These are phyloP conservation scores for Lactarius quietus DNA, from an alignment of 768 basidiomycete genomes.

Conservation along the genomic window DNA sequence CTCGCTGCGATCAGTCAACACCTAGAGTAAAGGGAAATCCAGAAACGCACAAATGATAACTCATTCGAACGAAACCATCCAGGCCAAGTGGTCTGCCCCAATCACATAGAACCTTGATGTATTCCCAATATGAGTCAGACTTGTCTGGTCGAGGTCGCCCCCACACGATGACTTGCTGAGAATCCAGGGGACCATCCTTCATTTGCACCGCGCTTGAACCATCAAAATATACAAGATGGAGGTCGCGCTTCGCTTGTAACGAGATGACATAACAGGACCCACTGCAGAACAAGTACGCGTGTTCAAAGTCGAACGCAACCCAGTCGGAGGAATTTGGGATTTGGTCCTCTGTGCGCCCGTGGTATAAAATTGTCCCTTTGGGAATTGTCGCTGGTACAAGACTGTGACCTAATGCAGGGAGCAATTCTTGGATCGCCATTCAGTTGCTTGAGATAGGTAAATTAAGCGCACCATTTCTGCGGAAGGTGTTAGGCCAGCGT, in stretches of 20 bases:
- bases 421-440: too few relatives aligned
- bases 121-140: conserved; percentile 26
- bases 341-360: conserved; percentile 9
- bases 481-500: conserved; percentile 38
- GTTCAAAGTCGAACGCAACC: conserved; percentile 26
- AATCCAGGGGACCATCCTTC: conserved; percentile 34
- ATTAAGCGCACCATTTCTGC: conserved; percentile 23
- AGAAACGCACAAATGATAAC: conserved; percentile 20
- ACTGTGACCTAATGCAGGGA: conserved; percentile 17
- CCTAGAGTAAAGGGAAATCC: too few relatives aligned
- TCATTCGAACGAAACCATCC: conserved; percentile 35
- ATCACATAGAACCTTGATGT: conserved; percentile 33
- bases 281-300: conserved; percentile 11
- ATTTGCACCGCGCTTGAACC: conserved; percentile 26
- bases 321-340: conserved; percentile 20
- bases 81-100: conserved; percentile 35
- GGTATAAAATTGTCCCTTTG: conserved; percentile 24
- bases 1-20: conserved; percentile 8
- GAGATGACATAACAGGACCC: conserved; percentile 12
- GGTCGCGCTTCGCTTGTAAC: conserved; percentile 15
- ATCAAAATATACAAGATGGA: conserved; percentile 24
- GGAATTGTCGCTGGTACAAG: conserved; percentile 22
- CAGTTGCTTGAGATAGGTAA: background rate
- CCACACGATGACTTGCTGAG: conserved; percentile 38
- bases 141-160: conserved; percentile 28